A percentile compares a stretch with the other conserved stretches of the same genome.
Evolutionary conservation across 495 filamentous ascomycete species (phyloP).

Genomic region (Immersiella caudata): DNA sequence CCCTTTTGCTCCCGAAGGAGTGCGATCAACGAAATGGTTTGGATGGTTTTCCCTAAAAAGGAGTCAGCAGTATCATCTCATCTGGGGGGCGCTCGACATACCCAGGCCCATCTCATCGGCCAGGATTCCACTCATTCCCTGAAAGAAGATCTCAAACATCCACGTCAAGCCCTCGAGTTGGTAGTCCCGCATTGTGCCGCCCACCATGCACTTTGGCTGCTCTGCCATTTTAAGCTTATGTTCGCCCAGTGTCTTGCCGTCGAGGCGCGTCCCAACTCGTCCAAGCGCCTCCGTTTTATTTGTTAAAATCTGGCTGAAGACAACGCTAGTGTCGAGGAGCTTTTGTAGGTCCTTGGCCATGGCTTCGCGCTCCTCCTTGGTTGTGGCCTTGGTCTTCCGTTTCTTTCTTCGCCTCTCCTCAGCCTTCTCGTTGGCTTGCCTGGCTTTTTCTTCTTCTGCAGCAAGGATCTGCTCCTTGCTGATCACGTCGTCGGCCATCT

Average conservation of each 20-base stretch:
- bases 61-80: slow-evolving; percentile 7
- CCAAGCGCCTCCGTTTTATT: slow-evolving; percentile 59
- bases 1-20: slow-evolving; percentile 83
- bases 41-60: slow-evolving; percentile 73
- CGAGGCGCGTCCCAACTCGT: slow-evolving; percentile 55
- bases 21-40: slow-evolving; percentile 89
- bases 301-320: slow-evolving; percentile 57
- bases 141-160: slow-evolving; percentile 80
- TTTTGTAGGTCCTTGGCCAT: slow-evolving; percentile 56
- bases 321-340: slow-evolving; percentile 49
- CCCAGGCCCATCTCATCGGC: slow-evolving; percentile 98
- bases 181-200: slow-evolving; percentile 90
- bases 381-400: slow-evolving; percentile 51
- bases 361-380: slow-evolving; percentile 54
- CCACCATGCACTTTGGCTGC: slow-evolving; percentile 81
- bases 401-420: slow-evolving; percentile 52
- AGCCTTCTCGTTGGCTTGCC: slow-evolving; percentile 48
- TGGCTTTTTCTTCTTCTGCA: slow-evolving; percentile 57
- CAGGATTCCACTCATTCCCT: slow-evolving; percentile 91
- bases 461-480: slow-evolving; percentile 51
- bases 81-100: slow-evolving; percentile 13
- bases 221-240: slow-evolving; percentile 78
- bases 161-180: slow-evolving; percentile 94
- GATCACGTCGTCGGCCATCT: slow-evolving; percentile 42
- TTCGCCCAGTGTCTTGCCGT: slow-evolving; percentile 65